Conservation (phyloP, 148 eudicot species). For the Arbutus unedo region DNA sequence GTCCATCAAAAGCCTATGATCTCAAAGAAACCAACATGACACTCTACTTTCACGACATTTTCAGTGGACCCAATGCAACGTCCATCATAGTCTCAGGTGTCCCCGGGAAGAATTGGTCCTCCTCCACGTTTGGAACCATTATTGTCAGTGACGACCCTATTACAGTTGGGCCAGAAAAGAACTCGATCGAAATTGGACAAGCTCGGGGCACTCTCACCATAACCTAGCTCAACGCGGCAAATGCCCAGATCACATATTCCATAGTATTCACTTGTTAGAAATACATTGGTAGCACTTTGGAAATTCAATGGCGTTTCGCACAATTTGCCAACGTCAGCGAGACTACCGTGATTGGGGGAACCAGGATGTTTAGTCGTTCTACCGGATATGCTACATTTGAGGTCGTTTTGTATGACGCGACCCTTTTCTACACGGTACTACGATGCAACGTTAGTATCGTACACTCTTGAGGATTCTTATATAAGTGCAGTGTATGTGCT, state of each 20-base stretch:
- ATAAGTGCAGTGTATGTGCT: too few species aligned
- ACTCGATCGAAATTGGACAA: not conserved
- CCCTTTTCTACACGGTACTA: not conserved
- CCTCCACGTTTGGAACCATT: not conserved
- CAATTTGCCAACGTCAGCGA: not conserved
- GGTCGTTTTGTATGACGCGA: not conserved
- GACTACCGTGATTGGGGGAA: not conserved
- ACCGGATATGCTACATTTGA: not conserved
- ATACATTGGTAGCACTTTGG: conserved; percentile 9
- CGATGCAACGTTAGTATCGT: not conserved
- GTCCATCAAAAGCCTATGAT: not conserved
- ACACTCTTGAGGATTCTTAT: not conserved
- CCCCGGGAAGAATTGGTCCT: not conserved
- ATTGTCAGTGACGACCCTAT: not conserved
- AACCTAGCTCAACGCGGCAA: not conserved
- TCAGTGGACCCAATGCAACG: not conserved
- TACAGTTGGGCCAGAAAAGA: not conserved
- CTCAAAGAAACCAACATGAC: conserved; percentile 13
- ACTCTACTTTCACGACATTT: not conserved
- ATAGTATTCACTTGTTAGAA: not conserved
- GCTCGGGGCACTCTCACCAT: not conserved
- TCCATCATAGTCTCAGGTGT: not conserved
- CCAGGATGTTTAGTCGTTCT: conserved; percentile 2
- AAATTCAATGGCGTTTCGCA: not conserved
- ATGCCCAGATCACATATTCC: not conserved